phyloP scores from a whole-genome alignment of 257 asterid genomes.

The Avicennia marina region DNA sequence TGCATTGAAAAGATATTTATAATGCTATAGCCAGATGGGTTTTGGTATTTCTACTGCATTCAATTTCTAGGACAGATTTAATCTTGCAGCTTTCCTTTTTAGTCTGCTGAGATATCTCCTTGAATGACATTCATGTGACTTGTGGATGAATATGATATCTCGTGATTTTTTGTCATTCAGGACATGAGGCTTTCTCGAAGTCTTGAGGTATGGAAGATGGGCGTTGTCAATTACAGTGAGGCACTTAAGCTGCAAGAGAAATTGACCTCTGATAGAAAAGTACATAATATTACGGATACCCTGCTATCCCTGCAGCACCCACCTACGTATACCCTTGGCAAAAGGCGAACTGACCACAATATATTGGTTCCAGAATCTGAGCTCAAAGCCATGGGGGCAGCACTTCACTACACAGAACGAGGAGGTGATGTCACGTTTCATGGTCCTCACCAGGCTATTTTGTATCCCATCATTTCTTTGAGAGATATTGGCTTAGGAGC shows the following conservation, averaged over 20 bases:
- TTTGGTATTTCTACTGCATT: no score
- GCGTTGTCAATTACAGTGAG: background rate
- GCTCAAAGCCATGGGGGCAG: slow-evolving; percentile 57
- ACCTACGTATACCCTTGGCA: slow-evolving; percentile 57
- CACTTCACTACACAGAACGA: slow-evolving; percentile 47
- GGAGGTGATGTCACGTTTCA: slow-evolving; percentile 87
- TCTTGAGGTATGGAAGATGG: slow-evolving; percentile 3
- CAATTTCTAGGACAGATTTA: no score
- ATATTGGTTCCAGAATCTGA: slow-evolving; percentile 45
- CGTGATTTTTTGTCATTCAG: background rate
- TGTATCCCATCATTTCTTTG: slow-evolving; percentile 62
- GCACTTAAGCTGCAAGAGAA: slow-evolving; percentile 14
- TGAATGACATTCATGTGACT: background rate
- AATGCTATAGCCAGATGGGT: no score
- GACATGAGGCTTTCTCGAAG: background rate
- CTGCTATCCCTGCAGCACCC: slow-evolving; percentile 64
- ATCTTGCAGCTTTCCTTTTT: no score
- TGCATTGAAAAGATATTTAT: no score
- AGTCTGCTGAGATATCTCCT: no score
- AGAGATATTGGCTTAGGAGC: slow-evolving; percentile 65
- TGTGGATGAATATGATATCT: background rate
- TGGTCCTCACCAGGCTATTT: slow-evolving; percentile 66
- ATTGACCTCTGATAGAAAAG: background rate
- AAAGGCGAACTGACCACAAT: slow-evolving; percentile 8
- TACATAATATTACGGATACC: background rate